Evolutionary conservation across 2,329 filamentous ascomycete species (phyloP), one percentile per base, ranked within the genome.

Genomic region (Colletotrichum tabaci): DNA sequence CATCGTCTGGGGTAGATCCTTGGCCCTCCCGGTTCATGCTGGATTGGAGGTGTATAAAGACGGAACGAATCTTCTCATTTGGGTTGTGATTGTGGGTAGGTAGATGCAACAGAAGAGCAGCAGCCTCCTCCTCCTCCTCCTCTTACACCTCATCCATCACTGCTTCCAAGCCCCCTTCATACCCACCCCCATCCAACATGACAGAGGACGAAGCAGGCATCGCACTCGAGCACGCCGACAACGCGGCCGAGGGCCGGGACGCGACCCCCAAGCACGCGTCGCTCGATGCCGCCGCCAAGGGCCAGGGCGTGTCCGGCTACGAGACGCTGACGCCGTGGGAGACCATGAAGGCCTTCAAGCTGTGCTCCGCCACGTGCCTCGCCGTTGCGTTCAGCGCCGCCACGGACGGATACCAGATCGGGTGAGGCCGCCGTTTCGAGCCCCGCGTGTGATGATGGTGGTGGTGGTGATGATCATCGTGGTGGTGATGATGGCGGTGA

Each of bases 321-420:
- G 77, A 79, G 72, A 75, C 71, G 2, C 60, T 79, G 50, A 74
- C 74, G 1, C n/a, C 73, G n/a, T 78, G 77, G 76, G 69, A 79
- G 62, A 79, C 76, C 3, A 68, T 74, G 9, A 78, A 74, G 70
- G 70, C 66, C 4, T 80, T 79, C 72, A 79, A 78, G 42, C 49
- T 78, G 23, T 71, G 70, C 60, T 73, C 75, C 10, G 67, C 73
- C 21, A 53, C 74, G n/a, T 79, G 77, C 61, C 78, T 79, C 62
- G 46, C 71, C 13, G 75, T 73, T 18, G 76, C 78, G 1, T 77
- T 77, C 30, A 77, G 76, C 35, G 77, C 75, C 21, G 74, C 74
- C 3, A 77, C 77, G 4, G 77, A 79, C 53, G 76, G 77, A 2
- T 78, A 78, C 49, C 77, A 78, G 69, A 76, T 79, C 35, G 78